Base-by-base conservation (phyloP, 768 basidiomycete genomes). In the Glaciozyma martinii region DNA sequence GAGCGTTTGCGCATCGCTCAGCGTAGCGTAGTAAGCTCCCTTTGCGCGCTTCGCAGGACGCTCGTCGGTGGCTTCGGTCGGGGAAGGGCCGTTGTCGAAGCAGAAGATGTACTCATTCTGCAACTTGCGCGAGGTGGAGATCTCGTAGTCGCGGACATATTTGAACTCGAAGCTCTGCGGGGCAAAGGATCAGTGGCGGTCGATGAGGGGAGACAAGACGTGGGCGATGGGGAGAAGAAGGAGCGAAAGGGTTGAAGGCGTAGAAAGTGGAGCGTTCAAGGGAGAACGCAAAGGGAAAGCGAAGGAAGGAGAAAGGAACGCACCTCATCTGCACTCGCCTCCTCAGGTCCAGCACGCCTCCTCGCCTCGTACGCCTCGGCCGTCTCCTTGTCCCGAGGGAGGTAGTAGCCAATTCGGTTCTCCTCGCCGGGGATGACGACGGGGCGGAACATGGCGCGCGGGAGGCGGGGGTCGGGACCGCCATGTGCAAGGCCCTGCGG, bases 111-210 rank as follows among this genome's bases (percentile, higher is more conserved):
- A 71, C 42, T 71, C 71, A 25, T 66, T 49, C 18, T 42, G 27
- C 29, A 72, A 32, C 1, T 19, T 23, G 7, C 71, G 66, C 2
- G 0, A 8, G 18, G 10, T 37, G 5, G 64, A 27, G 32, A 66
- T 15, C 33, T 72, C 66, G 66, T 72, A 72, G 42, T 72, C 67
- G 53, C 71, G 66, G 16, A 61, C 56, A 42, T 56, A 66, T 18
- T 61, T 63, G 64, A 68, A 70, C 21, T 69, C 62, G 61, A 60
- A 64, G 18, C 33, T 23, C 67, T 71, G 62, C 19, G n/a, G 60
- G 53, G 53, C 37, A 40, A n/a, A n/a, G 37, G 10, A 13, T 40
- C 15, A 40, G 37, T 13, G 37, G 3, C 37, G 5, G 33, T 5
- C 5, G 33, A 33, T 10, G 10, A 10, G 12, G 37, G 10, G 37